Evolutionary conservation across 2,329 filamentous ascomycete genomes (phyloP), one percentile per base, ranked within the genome.

Genomic region (Neophaeococcomyces aloes): DNA sequence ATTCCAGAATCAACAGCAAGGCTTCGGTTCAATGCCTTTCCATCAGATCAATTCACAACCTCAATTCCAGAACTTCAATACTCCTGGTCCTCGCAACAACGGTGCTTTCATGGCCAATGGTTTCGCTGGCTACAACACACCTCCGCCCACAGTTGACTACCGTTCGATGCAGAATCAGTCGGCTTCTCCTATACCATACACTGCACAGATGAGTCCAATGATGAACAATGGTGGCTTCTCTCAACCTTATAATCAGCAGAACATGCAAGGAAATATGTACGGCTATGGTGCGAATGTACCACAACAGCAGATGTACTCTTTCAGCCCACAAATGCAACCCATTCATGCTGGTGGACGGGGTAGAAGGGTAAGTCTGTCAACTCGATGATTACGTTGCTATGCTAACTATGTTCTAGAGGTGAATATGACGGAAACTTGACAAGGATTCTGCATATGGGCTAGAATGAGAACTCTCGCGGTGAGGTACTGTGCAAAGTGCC

Each of bases 51-150:
- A 61, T 13, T 67, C 66, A 45, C 70, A 75, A 53, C 56, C 75
- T 23, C 76, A 78, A 54, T 79, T 78, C 53, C 76, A 78, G 56
- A 65, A 66, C 27, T 69, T 75, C 53, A 59, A 75, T 18, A 69
- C 71, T 46, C 63, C 70, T 53, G 55, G 60, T 7, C 64, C 65
- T 17, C 64, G 65, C 4, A 67, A 64, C 31, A 65, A 69, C 44
- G 72, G 72, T 48, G 62, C 2, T 60, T 44, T 59, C 39, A 63
- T 74, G 57, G 57, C 61, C 19, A 59, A 63, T 39, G 64, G 60
- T 27, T 67, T 67, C 35, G 57, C 57, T 29, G 65, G 64, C 36
- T 71, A 67, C 48, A 54, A 63, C n/a, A 58, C 56, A 10, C 53
- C 66, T 8, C 64, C 66, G 19, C 59, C 66, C 3, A 52, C 63